Percentiles rank a stretch among this genome's conserved stretches.
phyloP scores from a whole-genome alignment of 352 stramenopile species.

The Globisporangium ultimum region DNA sequence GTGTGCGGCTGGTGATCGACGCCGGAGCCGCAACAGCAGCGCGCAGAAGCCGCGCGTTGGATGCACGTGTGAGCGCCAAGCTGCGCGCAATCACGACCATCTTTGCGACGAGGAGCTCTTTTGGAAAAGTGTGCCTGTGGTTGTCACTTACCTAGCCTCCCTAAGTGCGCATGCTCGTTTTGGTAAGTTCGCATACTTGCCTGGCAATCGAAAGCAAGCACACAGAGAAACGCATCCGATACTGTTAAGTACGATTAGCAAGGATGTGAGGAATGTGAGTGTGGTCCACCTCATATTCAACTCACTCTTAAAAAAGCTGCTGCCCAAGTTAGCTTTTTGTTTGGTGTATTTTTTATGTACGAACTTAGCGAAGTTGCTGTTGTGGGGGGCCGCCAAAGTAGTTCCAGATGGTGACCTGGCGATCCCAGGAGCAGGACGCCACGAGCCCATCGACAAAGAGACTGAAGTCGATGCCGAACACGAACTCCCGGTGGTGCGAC shows the following conservation, averaged over 20 bases:
- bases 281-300: too few species aligned
- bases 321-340: too few species aligned
- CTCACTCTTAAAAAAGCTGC: too few species aligned
- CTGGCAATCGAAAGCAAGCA: background rate
- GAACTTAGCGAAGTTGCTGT: slow-evolving; percentile 11
- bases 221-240: background rate
- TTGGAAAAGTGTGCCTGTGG: background rate
- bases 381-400: slow-evolving; percentile 67
- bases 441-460: slow-evolving; percentile 77
- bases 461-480: slow-evolving; percentile 83
- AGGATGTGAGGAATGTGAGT: too few species aligned
- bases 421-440: slow-evolving; percentile 79
- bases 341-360: too few species aligned
- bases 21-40: background rate
- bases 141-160: background rate
- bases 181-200: background rate
- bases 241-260: too few species aligned
- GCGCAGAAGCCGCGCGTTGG: background rate
- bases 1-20: background rate
- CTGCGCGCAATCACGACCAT: slow-evolving; percentile 10
- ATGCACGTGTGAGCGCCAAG: slow-evolving; percentile 4
- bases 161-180: background rate
- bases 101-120: slow-evolving; percentile 8
- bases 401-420: slow-evolving; percentile 73
- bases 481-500: slow-evolving; percentile 85